Base-by-base conservation (phyloP, 495 filamentous ascomycete genomes). In the Copromyces sp. region DNA sequence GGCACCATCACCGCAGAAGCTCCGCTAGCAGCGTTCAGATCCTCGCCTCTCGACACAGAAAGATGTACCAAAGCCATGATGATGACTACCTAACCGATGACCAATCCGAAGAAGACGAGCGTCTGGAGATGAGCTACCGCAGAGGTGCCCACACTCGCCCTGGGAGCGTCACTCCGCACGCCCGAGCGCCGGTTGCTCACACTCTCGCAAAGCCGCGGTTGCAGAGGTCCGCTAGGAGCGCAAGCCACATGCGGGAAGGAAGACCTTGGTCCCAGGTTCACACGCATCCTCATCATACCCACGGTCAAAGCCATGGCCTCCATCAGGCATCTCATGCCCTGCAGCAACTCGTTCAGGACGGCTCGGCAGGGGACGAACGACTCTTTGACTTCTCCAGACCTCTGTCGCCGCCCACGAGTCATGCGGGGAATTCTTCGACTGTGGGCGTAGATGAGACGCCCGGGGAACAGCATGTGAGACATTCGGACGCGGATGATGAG, bases 91-190 rank as follows among this genome's bases (percentile, higher is more conserved):
- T 78, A 44, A 81, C 80, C 6, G 81, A 83, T 41, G 78, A 81
- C 17, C 78, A 80, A 29, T 80, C 82, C 9, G 83, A 84, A 35
- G 81, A 83, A 20, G 83, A 83, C 29, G 83, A 83, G 53, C 76
- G 80, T 11, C 76, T 84, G 4, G 84, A 84, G 73, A 81, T 84
- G 71, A 72, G 77, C 16, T 75, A 76, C 71, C 71, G 71, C 2
- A 74, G 77, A 59, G 37, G 70, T 8, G 53, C 53, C 53, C 53
- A 71, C 29, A 41, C 68, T 17, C 12, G 71, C 24, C 20, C 78
- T 71, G 42, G 75, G 70, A 20, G 78, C 77, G 68, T 75, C 79
- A 14, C 81, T 74, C 39, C 72, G 81, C 42, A 82, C 78, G 70
- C 75, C 75, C 69, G 72, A 77, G 16, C 53, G 73, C 32, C 69